phyloP scores from a whole-genome alignment of 1,284 basidiomycete species.

The Microbotryum saponariae region DNA sequence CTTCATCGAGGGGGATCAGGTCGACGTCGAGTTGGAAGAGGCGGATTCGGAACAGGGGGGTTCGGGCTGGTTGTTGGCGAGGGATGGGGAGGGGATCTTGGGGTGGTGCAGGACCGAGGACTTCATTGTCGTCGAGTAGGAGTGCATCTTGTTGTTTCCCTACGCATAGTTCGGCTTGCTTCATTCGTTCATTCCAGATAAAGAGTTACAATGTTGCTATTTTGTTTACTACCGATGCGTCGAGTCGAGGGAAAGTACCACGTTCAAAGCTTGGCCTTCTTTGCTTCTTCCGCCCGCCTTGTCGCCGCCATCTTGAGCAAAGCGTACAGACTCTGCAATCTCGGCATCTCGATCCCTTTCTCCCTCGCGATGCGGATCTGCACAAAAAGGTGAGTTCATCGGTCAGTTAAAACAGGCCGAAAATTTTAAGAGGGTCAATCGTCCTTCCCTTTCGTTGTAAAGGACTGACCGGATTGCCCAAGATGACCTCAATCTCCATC shows the following conservation, averaged over 20 bases:
- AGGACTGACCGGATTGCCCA: constrained; percentile 35
- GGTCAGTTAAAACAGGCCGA: not conserved
- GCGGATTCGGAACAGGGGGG: constrained; percentile 28
- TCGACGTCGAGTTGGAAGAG: constrained; percentile 29
- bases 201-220: too few species aligned
- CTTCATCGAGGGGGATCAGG: constrained; percentile 16
- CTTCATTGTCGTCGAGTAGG: constrained; percentile 23
- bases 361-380: constrained; percentile 40
- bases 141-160: not conserved
- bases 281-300: not conserved
- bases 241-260: too few species aligned
- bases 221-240: too few species aligned
- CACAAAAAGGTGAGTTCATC: not conserved
- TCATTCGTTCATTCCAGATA: too few species aligned
- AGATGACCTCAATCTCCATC: constrained; percentile 45
- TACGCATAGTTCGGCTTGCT: too few species aligned
- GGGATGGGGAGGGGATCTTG: constrained; percentile 11
- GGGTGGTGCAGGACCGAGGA: constrained; percentile 29
- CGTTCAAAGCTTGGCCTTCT: constrained; percentile 1
- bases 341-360: constrained; percentile 41
- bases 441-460: not conserved
- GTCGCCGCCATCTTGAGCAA: constrained; percentile 41
- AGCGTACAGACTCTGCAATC: constrained; percentile 44
- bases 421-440: not conserved
- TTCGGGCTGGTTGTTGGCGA: constrained; percentile 25